Percentiles rank a stretch among this genome's conserved stretches.
Conservation (phyloP, 2,329 filamentous ascomycete genomes). For the Penicillium italicum region DNA sequence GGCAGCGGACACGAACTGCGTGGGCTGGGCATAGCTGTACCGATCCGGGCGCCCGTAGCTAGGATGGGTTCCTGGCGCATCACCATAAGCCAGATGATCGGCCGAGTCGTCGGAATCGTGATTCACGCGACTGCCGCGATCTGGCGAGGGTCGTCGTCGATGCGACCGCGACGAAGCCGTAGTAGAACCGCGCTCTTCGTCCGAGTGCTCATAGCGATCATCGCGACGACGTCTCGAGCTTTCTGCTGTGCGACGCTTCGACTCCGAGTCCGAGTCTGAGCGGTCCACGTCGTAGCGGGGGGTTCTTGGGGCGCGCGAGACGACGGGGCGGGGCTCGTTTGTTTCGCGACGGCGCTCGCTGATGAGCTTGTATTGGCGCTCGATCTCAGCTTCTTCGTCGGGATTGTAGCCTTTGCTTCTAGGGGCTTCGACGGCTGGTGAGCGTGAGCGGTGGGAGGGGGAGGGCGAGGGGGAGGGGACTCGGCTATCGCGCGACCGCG, state of each 20-base stretch:
- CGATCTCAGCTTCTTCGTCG: slow-evolving; percentile 22
- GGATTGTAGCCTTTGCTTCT: slow-evolving; percentile 12
- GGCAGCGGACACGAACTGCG: slow-evolving; percentile 16
- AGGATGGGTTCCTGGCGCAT: slow-evolving; percentile 29
- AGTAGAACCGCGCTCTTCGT: slow-evolving; percentile 18
- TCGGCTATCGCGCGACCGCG: slow-evolving; percentile 43
- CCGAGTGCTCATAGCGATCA: slow-evolving; percentile 29
- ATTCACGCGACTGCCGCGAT: slow-evolving; percentile 19
- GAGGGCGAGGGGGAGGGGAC: slow-evolving; percentile 29
- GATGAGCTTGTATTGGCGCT: slow-evolving; percentile 22
- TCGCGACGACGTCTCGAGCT: slow-evolving; percentile 14
- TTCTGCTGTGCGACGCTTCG: slow-evolving; percentile 3
- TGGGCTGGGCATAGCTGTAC: slow-evolving; percentile 33
- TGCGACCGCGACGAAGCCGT: slow-evolving; percentile 14
- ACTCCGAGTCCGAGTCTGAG: slow-evolving; percentile 24
- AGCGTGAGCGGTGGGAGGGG: slow-evolving; percentile 24
- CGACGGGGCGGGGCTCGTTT: slow-evolving; percentile 1
- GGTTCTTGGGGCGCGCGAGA: slow-evolving; percentile 17
- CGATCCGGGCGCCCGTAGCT: slow-evolving; percentile 34
- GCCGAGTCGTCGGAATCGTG: slow-evolving; percentile 28
- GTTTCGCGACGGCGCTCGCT: slow-evolving; percentile 11
- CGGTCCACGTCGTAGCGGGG: slow-evolving; percentile 21
- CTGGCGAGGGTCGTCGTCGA: slow-evolving; percentile 22
- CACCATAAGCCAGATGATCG: slow-evolving; percentile 41
- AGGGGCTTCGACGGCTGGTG: slow-evolving; percentile 19